Conservation (phyloP, 2,329 filamentous ascomycete genomes). For the Apiospora aurea region DNA sequence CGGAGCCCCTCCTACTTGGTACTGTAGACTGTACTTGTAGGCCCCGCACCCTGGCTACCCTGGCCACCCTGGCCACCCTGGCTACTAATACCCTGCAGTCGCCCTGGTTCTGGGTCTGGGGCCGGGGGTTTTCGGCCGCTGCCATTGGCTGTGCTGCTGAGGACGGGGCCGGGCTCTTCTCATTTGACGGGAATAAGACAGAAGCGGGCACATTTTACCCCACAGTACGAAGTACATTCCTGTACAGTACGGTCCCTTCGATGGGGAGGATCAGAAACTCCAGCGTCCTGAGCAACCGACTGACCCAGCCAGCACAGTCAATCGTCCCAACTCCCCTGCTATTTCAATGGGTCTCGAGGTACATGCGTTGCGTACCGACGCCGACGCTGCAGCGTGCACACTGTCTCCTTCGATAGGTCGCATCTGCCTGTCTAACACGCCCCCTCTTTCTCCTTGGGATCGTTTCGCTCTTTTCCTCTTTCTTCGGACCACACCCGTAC, state of each 20-base stretch:
- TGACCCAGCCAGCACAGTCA: not conserved
- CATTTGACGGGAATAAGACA: conserved; percentile 12
- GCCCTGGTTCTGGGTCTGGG: conserved; percentile 8
- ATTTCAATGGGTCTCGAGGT: not conserved
- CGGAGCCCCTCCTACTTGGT: not conserved
- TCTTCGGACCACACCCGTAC: not conserved
- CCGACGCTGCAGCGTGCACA: not conserved
- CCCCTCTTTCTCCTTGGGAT: conserved; percentile 14
- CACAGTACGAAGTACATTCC: not conserved
- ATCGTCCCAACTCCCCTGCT: conserved; percentile 7
- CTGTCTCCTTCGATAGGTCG: not conserved
- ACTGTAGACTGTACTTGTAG: too few species aligned
- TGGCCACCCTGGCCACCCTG: too few species aligned
- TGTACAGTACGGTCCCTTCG: not conserved
- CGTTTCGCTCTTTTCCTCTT: conserved; percentile 18
- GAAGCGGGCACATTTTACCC: not conserved
- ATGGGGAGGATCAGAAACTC: not conserved
- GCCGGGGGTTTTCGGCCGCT: not conserved
- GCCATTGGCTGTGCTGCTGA: not conserved
- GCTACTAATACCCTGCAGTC: not conserved
- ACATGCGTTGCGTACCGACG: not conserved
- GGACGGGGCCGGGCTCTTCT: conserved; percentile 3
- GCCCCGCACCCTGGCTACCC: too few species aligned
- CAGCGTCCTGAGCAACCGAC: not conserved
- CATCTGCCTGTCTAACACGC: conserved; percentile 5